phyloP scores from a whole-genome alignment of 192 early-diverging fungal genomes.

The Phlyctochytrium bullatum region DNA sequence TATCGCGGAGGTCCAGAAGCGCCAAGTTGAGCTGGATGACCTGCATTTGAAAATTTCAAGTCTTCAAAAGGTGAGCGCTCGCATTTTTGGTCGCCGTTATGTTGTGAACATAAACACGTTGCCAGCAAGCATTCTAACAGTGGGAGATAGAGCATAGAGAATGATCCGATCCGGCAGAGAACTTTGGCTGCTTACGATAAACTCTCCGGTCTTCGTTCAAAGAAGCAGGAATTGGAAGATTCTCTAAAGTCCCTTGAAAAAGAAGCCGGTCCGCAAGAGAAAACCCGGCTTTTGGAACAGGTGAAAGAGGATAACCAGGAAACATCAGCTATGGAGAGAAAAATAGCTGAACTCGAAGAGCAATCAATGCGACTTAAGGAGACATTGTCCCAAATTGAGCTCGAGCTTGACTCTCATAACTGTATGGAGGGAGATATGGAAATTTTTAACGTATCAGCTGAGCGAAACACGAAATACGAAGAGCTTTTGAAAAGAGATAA shows the following conservation, averaged over 20 bases:
- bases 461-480: slow-evolving; percentile 55
- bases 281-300: slow-evolving; percentile 47
- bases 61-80: slow-evolving; percentile 20
- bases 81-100: not conserved
- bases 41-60: slow-evolving; percentile 24
- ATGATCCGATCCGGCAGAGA: slow-evolving; percentile 39
- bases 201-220: slow-evolving; percentile 28
- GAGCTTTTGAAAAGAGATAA: slow-evolving; percentile 57
- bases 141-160: slow-evolving; percentile 30
- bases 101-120: not conserved
- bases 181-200: slow-evolving; percentile 43
- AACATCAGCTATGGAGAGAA: slow-evolving; percentile 59
- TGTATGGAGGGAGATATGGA: slow-evolving; percentile 9
- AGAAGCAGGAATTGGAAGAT: slow-evolving; percentile 47
- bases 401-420: slow-evolving; percentile 43
- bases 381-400: slow-evolving; percentile 42
- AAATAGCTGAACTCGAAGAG: slow-evolving; percentile 49
- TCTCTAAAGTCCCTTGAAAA: slow-evolving; percentile 32
- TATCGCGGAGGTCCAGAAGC: slow-evolving; percentile 28
- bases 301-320: slow-evolving; percentile 63
- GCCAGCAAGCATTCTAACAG: not conserved
- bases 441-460: slow-evolving; percentile 23
- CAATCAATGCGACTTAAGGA: slow-evolving; percentile 43
- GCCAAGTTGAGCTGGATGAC: slow-evolving; percentile 42
- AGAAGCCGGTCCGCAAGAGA: slow-evolving; percentile 50